Conservation (phyloP, 129 eudicot genomes). For the Smallanthus sonchifolius region DNA sequence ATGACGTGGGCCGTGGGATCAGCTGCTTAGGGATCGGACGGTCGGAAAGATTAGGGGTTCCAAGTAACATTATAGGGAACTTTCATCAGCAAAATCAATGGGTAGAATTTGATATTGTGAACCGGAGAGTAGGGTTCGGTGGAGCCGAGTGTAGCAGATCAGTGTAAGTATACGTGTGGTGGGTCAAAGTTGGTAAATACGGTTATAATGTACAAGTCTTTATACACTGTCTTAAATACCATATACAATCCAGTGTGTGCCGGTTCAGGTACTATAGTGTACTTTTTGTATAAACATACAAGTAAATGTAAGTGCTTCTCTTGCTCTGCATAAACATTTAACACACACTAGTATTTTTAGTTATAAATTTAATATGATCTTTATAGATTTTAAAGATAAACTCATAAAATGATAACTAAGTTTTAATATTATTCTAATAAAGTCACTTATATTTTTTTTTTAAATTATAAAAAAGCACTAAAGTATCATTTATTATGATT, state of each 20-base stretch:
- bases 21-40: conserved; percentile 76
- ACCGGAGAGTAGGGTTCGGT: conserved; percentile 71
- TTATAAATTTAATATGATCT: too few species aligned
- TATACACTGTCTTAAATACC: conserved; percentile 16
- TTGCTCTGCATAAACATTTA: not conserved
- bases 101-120: conserved; percentile 76
- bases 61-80: conserved; percentile 77
- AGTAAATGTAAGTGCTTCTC: conserved; percentile 13
- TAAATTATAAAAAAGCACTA: too few species aligned
- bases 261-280: conserved; percentile 17
- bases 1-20: conserved; percentile 69
- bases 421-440: too few species aligned
- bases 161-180: conserved; percentile 20
- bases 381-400: too few species aligned
- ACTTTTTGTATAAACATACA: conserved; percentile 35
- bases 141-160: conserved; percentile 71
- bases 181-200: conserved; percentile 29
- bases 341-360: too few species aligned
- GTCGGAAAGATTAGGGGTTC: conserved; percentile 52
- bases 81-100: conserved; percentile 81
- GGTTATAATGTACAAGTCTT: conserved; percentile 14
- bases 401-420: too few species aligned
- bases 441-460: too few species aligned
- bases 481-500: too few species aligned
- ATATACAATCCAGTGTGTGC: conserved; percentile 28